phyloP scores from a whole-genome alignment of 2,329 filamentous ascomycete genomes.

The Exophiala bonariae region DNA sequence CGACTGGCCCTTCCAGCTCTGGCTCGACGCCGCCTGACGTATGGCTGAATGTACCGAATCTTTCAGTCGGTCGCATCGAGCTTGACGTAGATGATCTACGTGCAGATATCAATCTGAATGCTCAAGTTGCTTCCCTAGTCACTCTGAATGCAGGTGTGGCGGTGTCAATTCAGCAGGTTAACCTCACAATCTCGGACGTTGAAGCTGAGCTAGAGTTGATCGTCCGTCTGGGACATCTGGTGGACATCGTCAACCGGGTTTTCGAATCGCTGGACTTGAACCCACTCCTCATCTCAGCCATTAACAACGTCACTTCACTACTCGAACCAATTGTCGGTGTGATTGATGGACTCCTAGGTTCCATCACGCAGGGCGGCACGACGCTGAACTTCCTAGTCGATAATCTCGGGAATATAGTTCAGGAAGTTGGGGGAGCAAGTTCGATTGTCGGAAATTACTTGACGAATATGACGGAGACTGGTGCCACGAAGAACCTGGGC shows the following conservation, averaged over 20 bases:
- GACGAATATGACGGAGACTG: slow-evolving; percentile 59
- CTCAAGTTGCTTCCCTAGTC: slow-evolving; percentile 60
- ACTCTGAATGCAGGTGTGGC: slow-evolving; percentile 51
- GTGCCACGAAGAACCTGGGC: slow-evolving; percentile 19
- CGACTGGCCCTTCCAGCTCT: slow-evolving; percentile 30
- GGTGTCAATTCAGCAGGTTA: slow-evolving; percentile 51
- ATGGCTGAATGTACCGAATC: slow-evolving; percentile 56
- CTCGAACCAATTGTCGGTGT: slow-evolving; percentile 56
- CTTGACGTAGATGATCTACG: slow-evolving; percentile 59
- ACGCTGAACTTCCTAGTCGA: slow-evolving; percentile 59
- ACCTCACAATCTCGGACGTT: slow-evolving; percentile 63
- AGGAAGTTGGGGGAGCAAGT: slow-evolving; percentile 56
- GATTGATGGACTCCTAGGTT: slow-evolving; percentile 60
- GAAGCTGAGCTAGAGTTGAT: slow-evolving; percentile 60
- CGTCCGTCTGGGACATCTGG: slow-evolving; percentile 60
- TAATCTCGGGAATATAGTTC: slow-evolving; percentile 64
- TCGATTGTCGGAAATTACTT: slow-evolving; percentile 60
- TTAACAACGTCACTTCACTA: slow-evolving; percentile 55
- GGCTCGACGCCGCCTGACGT: slow-evolving; percentile 53
- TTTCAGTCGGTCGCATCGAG: slow-evolving; percentile 61
- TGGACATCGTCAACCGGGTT: slow-evolving; percentile 62
- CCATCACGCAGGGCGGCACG: slow-evolving; percentile 57
- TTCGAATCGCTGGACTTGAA: slow-evolving; percentile 61
- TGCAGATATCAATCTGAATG: slow-evolving; percentile 61
- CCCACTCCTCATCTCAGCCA: slow-evolving; percentile 57